Conservation (phyloP, 352 stramenopile species). For the Phytophthora fragariae region DNA sequence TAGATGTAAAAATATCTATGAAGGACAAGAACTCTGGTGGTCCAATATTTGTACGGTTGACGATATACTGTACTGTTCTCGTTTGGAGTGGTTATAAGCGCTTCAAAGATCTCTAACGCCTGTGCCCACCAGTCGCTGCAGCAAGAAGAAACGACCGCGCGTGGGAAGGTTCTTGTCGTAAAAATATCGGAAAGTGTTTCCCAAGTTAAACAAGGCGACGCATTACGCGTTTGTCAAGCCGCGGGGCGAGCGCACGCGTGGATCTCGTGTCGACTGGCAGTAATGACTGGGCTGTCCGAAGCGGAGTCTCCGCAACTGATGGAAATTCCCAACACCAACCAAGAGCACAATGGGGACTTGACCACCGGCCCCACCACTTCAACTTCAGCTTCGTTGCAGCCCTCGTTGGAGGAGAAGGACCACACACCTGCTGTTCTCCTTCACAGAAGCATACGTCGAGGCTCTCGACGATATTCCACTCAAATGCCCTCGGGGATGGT, state of each 20-base stretch:
- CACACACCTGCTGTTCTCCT: slow-evolving; percentile 1
- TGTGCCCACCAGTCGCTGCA: background rate
- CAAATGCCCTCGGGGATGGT: slow-evolving; percentile 3
- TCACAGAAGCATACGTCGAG: background rate
- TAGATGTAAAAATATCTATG: too few relatives aligned
- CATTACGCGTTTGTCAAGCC: slow-evolving; percentile 1
- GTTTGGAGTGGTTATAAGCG: background rate
- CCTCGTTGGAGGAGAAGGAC: background rate
- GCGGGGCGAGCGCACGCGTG: background rate
- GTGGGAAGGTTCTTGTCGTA: background rate
- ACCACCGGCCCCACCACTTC: background rate
- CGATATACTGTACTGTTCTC: background rate
- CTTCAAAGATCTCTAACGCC: background rate
- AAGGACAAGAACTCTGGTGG: too few relatives aligned
- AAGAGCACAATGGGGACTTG: background rate
- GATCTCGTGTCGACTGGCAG: background rate
- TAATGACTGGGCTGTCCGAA: background rate
- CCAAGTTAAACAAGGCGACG: background rate
- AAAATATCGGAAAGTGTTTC: background rate
- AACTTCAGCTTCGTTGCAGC: background rate
- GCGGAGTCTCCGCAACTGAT: background rate
- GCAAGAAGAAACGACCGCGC: slow-evolving; percentile 1
- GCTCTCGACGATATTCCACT: slow-evolving; percentile 17
- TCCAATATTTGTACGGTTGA: too few relatives aligned
- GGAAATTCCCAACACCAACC: background rate